Base-by-base conservation (phyloP, 1,284 basidiomycete species). In the Chalciporus sp. region DNA sequence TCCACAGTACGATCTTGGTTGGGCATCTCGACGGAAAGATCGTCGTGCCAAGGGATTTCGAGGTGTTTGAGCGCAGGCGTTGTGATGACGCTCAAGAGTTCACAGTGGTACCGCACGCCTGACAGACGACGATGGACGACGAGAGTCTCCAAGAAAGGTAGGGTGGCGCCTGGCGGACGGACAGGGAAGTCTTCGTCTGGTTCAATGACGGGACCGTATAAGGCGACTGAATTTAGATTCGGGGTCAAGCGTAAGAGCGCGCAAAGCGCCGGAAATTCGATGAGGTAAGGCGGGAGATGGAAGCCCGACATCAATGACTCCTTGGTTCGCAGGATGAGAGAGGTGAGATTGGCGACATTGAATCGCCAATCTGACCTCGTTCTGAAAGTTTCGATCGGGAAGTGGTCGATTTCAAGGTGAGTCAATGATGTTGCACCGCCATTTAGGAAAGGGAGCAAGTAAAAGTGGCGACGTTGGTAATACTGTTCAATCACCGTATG, bases 41-140 rank as follows among this genome's bases (percentile, higher is more conserved):
- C 60, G 2, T 66, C 60, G 17, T 63, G 60, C 63, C 61, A 64
- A 1, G 55, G 63, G 20, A 66, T 55, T 42, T 64, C 61, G 27
- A 67, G 54, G 16, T 17, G 55, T 49, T 45, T 54, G 28, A 66
- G 59, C 19, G 17, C 23, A 8, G 65, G 65, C 10, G 14, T 14
- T 4, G 27, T 40, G 40, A 68, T 48, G 8, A 56, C 29, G 10
- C 47, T 54, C 5, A 66, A 44, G 29, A 64, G 53, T n/a, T 56
- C 51, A 37, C 45, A 53, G 14, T 64, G 60, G 42, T 65, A 67
- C 23, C 61, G 53, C 14, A 53, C 14, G 9, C 52, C 62, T 0
- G 62, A 53, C 11, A 53, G 46, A 27, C 52, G 51, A 12, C 58
- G 61, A 42, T 63, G 58, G 37, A 67, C 47, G 39, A 62, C 39